Evolutionary conservation across 345 rosid species (phyloP).

Genomic region (Populus pruinosa): DNA sequence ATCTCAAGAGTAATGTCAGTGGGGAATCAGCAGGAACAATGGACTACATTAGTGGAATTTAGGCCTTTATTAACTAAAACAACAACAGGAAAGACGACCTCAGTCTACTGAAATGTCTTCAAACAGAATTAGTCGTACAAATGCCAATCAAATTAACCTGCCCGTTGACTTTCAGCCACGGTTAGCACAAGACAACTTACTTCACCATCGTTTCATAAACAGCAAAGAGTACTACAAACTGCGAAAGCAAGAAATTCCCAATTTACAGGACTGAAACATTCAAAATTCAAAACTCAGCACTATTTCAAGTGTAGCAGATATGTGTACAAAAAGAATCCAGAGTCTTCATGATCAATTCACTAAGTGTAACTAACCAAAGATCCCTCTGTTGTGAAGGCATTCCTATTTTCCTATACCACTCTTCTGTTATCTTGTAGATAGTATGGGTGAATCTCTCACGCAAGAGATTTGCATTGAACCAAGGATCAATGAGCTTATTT

Average conservation of each 20-base stretch:
- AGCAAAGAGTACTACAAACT: background rate
- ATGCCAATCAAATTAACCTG: background rate
- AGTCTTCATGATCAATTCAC: background rate
- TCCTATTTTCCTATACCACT: constrained; percentile 24
- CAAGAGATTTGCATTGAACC: constrained; percentile 1
- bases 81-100: too few relatives aligned
- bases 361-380: constrained; percentile 1
- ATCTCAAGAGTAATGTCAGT: background rate
- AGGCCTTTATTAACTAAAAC: too few relatives aligned
- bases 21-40: too few relatives aligned
- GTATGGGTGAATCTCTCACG: constrained; percentile 3
- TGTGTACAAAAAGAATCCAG: constrained; percentile 18
- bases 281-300: constrained; percentile 11
- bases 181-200: background rate
- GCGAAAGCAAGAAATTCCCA: background rate
- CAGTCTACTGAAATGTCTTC: background rate
- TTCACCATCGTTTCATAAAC: background rate
- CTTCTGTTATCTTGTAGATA: constrained; percentile 15
- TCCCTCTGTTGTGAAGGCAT: background rate
- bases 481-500: background rate
- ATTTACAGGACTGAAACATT: constrained; percentile 13
- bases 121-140: background rate
- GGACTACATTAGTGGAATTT: too few relatives aligned
- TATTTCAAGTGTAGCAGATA: constrained; percentile 5
- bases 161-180: background rate